Base-by-base conservation (phyloP, 192 early-diverging fungal species). In the Entomortierella chlamydospora region DNA sequence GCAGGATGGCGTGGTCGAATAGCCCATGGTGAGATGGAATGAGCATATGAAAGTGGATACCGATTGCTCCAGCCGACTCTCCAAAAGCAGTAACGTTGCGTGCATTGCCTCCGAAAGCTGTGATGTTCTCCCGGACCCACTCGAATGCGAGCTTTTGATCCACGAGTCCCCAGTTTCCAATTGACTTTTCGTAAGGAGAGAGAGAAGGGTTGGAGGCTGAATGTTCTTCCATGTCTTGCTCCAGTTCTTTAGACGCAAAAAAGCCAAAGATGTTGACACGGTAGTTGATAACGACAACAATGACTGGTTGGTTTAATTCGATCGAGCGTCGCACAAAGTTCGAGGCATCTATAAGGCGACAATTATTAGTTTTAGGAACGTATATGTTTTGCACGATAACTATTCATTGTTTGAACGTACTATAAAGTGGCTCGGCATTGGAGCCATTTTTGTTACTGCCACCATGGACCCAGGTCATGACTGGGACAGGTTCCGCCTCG, bases 211-310 rank as follows among this genome's bases (percentile, higher is more conserved):
- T 11, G 11, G 43, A 28, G 20, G 34, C 28, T 29, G 29, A 37
- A 10, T 60, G 25, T 50, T 72, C 70, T 47, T 62, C 6, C 47
- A 66, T 53, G 0, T 81, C 80, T 6, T 70, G 30, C 22, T 68
- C 30, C 12, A 81, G 30, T 26, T 81, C 73, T 23, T 56, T 54
- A 34, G 67, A 71, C 13, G 82, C 54, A 6, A 87, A 60, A 58
- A 83, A 88, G 6, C 85, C 87, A 30, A 85, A 72, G 2, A 64
- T 39, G 33, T 83, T 82, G 18, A 87, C 50, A n/a, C 87, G 85
- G 65, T 89, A 86, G 65, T 84, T 85, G 63, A 83, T 25, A 3
- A 45, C 61, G 25, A 89, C 81, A 28, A 89, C 59, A 5, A 86
- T 70, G 0, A 85, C 73, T 34, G 80, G 80, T 41, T 63, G 64